Percentiles rank a stretch among this genome's conserved stretches.
phyloP scores from a whole-genome alignment of 1,284 basidiomycete species.

The Cutaneotrichosporon curvatum region DNA sequence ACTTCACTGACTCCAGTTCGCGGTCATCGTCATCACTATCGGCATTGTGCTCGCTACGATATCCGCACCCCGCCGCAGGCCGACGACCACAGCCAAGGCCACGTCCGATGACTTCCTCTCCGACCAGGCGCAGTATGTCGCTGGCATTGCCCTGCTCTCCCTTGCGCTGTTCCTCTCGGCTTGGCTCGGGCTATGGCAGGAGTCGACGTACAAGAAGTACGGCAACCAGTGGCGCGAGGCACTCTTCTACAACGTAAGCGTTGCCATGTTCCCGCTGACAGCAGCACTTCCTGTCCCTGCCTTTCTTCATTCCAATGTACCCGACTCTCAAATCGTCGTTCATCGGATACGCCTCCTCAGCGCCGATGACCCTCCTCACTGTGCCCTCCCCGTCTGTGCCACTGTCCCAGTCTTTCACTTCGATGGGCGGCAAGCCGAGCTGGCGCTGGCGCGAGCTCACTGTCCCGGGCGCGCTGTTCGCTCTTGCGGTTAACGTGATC shows the following conservation, averaged over 20 bases:
- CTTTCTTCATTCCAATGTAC: constrained; percentile 62
- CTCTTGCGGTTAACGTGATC: constrained; percentile 67
- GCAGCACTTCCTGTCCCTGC: constrained; percentile 58
- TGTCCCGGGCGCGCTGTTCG: constrained; percentile 60
- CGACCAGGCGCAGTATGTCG: constrained; percentile 53
- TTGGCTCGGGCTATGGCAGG: constrained; percentile 78
- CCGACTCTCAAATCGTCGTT: constrained; percentile 52
- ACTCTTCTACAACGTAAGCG: constrained; percentile 65
- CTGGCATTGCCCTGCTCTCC: constrained; percentile 66
- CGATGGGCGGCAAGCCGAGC: constrained; percentile 1
- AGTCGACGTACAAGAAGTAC: constrained; percentile 66
- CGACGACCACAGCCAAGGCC: background rate
- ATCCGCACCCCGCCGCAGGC: constrained; percentile 51
- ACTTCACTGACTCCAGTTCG: constrained; percentile 37
- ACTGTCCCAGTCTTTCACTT: background rate
- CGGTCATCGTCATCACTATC: constrained; percentile 69
- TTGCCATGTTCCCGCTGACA: constrained; percentile 1
- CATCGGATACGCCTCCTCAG: constrained; percentile 31
- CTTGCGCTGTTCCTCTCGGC: constrained; percentile 73
- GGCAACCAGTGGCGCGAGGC: constrained; percentile 76
- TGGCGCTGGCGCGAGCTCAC: constrained; percentile 21
- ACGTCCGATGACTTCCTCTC: constrained; percentile 17
- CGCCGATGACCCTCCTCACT: constrained; percentile 28
- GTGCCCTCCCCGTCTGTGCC: constrained; percentile 17
- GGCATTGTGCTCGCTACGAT: constrained; percentile 80